Conservation (phyloP, 2,329 filamentous ascomycete species). For the Stemphylium vesicarium region DNA sequence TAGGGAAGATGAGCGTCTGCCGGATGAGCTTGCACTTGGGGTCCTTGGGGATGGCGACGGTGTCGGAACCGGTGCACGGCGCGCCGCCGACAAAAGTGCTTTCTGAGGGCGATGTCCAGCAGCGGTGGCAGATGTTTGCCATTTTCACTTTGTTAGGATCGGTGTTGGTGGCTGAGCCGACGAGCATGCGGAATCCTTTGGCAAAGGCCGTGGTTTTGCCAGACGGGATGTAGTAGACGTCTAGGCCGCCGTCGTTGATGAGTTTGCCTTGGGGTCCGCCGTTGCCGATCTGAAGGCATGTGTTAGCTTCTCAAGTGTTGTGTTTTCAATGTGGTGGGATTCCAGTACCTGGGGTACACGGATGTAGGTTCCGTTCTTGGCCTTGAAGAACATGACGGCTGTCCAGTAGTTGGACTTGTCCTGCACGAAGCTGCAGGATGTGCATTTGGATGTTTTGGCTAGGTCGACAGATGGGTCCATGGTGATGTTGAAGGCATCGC, state of each 20-base stretch:
- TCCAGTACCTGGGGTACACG: conserved; percentile 40
- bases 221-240: conserved; percentile 45
- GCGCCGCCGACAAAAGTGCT: conserved; percentile 57
- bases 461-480: conserved; percentile 40
- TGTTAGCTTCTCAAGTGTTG: background rate
- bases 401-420: conserved; percentile 48
- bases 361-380: conserved; percentile 42
- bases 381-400: conserved; percentile 47
- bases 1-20: conserved; percentile 60
- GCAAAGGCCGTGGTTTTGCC: conserved; percentile 45
- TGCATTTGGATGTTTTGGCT: conserved; percentile 37
- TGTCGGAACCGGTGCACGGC: conserved; percentile 58
- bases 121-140: conserved; percentile 43
- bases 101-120: conserved; percentile 54
- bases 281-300: conserved; percentile 31
- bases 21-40: conserved; percentile 60
- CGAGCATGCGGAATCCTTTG: conserved; percentile 46
- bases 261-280: conserved; percentile 44
- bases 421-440: conserved; percentile 41
- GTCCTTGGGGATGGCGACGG: conserved; percentile 57
- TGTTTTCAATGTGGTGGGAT: background rate
- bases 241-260: conserved; percentile 45
- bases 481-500: conserved; percentile 43
- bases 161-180: conserved; percentile 40
- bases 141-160: conserved; percentile 37